Conservation (phyloP, 2,329 filamentous ascomycete species). For the Atkinsonella hypoxylon region DNA sequence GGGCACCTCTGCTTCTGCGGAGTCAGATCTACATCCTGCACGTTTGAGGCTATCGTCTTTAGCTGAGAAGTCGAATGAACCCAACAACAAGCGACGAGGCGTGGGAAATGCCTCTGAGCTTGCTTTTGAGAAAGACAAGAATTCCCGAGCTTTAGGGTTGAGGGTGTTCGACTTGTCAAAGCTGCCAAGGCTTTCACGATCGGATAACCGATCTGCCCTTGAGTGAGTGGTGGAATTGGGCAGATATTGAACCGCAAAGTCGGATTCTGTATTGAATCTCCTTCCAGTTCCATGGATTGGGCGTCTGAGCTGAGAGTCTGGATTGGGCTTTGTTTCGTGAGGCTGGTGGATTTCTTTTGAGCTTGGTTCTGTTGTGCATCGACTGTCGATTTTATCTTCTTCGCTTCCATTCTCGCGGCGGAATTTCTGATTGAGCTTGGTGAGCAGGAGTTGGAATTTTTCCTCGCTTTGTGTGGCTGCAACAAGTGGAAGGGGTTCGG, state of each 20-base stretch:
- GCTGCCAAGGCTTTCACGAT: neutral
- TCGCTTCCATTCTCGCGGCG: neutral
- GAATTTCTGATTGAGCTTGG: slow-evolving; percentile 13
- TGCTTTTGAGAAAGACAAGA: slow-evolving; percentile 6
- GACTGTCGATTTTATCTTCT: slow-evolving; percentile 1
- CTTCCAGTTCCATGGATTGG: slow-evolving; percentile 4
- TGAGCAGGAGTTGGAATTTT: slow-evolving; percentile 17
- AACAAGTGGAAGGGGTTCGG: neutral
- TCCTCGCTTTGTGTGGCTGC: neutral
- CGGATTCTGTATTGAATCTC: slow-evolving; percentile 9
- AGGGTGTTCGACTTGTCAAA: slow-evolving; percentile 3
- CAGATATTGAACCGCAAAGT: slow-evolving; percentile 5
- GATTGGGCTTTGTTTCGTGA: neutral
- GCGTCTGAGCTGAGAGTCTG: neutral
- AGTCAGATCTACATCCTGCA: neutral
- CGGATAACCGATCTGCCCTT: neutral
- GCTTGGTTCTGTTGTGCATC: neutral
- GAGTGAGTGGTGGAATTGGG: neutral
- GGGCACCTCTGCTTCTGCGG: neutral
- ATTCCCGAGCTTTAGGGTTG: slow-evolving; percentile 12
- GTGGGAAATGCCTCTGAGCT: neutral
- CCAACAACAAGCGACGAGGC: neutral
- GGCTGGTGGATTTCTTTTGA: neutral
- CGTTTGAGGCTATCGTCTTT: neutral
- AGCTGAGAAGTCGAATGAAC: neutral